phyloP scores from a whole-genome alignment of 352 stramenopile genomes.

The Pythium folliculosum region DNA sequence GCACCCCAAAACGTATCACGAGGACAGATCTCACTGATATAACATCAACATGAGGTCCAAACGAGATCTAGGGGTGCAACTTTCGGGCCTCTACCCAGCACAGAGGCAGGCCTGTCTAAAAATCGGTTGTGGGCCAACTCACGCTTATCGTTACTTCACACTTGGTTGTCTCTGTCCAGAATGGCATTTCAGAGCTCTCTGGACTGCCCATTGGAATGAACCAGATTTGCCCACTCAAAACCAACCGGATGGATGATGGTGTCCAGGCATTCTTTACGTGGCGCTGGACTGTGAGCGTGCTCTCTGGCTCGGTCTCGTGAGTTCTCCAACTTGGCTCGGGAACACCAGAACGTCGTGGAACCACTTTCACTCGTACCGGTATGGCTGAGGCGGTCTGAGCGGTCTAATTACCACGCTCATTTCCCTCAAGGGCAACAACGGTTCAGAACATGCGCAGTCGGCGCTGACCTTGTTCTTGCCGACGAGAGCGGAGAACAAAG shows the following conservation, averaged over 20 bases:
- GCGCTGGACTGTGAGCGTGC: neutral
- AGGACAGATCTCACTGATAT: neutral
- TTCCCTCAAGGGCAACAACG: neutral
- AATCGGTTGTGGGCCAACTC: constrained; percentile 7
- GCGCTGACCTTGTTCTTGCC: neutral
- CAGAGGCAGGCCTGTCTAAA: constrained; percentile 8
- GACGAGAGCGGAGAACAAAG: neutral
- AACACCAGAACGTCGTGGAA: no score
- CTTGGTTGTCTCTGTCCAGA: constrained; percentile 1
- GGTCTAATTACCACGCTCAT: no score
- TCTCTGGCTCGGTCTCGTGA: no score
- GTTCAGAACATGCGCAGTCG: constrained; percentile 9
- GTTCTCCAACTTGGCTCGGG: no score
- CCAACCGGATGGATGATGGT: constrained; percentile 16
- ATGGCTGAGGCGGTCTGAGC: no score
- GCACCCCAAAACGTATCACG: neutral
- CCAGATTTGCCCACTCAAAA: constrained; percentile 15
- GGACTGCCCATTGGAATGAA: constrained; percentile 5
- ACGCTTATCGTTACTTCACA: constrained; percentile 16
- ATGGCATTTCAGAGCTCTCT: constrained; percentile 10
- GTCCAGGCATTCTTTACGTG: constrained; percentile 9
- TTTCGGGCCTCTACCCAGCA: constrained; percentile 8
- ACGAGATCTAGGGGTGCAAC: constrained; percentile 7
- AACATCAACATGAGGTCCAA: neutral
- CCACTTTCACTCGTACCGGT: no score